Evolutionary conservation across 2,329 filamentous ascomycete species (phyloP).

Genomic region (Hansfordia pulvinata): DNA sequence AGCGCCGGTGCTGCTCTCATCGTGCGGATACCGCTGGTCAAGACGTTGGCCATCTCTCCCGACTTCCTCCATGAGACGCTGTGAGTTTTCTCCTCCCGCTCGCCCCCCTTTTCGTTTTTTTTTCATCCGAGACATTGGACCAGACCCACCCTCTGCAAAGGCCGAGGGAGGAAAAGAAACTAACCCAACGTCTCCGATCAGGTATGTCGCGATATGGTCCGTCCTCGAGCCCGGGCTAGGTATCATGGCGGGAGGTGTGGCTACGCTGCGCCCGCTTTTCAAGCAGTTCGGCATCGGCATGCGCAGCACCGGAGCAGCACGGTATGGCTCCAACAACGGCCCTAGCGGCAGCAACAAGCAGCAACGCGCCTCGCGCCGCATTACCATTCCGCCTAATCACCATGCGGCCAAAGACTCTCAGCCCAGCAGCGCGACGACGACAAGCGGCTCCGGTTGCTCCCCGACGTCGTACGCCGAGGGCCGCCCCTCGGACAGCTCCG

Average conservation of each 20-base stretch:
- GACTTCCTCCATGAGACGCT: constrained; percentile 18
- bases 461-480: too few relatives aligned
- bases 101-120: not conserved
- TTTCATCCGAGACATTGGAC: constrained; percentile 1
- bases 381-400: not conserved
- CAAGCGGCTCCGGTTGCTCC: too few relatives aligned
- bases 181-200: constrained; percentile 5
- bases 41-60: constrained; percentile 10
- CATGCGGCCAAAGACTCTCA: too few relatives aligned
- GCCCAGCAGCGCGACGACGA: too few relatives aligned
- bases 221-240: constrained; percentile 19
- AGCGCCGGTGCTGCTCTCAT: constrained; percentile 21
- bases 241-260: constrained; percentile 18
- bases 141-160: not conserved
- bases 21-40: constrained; percentile 21
- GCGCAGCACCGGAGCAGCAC: too few relatives aligned
- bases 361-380: not conserved
- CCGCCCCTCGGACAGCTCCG: too few relatives aligned
- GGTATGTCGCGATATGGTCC: constrained; percentile 18
- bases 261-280: constrained; percentile 17
- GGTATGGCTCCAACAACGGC: not conserved
- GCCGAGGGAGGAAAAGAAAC: not conserved
- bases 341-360: not conserved
- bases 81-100: constrained; percentile 7
- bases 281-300: constrained; percentile 11